These are phyloP conservation scores for Diplodia intermedia DNA, from an alignment of 2,329 filamentous ascomycete species.

Conservation along the genomic window DNA sequence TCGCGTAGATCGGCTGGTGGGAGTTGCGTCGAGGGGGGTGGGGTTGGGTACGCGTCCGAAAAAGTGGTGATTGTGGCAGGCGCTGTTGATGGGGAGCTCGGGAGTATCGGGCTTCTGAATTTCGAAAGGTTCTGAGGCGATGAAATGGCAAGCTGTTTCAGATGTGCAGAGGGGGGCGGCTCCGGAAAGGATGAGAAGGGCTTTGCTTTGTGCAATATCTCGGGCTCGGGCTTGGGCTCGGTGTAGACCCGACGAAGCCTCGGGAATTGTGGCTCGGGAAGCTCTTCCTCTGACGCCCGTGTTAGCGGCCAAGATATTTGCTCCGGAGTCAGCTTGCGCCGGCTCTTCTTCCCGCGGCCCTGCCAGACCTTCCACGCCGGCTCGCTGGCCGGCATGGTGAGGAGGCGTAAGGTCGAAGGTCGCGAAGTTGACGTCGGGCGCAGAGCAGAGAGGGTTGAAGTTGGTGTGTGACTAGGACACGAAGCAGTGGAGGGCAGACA, in stretches of 20 bases:
- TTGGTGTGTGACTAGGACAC: neutral
- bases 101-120: too few relatives aligned
- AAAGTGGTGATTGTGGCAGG: constrained; percentile 5
- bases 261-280: constrained; percentile 9
- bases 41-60: constrained; percentile 4
- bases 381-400: constrained; percentile 17
- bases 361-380: constrained; percentile 22
- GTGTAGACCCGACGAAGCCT: constrained; percentile 11
- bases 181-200: constrained; percentile 10
- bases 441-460: neutral
- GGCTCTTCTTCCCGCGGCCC: constrained; percentile 10
- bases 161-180: constrained; percentile 8
- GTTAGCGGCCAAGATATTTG: constrained; percentile 29
- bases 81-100: neutral
- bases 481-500: neutral
- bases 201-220: constrained; percentile 9
- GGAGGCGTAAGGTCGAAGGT: neutral
- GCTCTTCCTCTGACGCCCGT: constrained; percentile 1
- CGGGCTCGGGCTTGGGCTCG: neutral
- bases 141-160: neutral
- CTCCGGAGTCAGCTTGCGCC: constrained; percentile 15
- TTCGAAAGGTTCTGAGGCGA: neutral
- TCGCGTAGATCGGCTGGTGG: constrained; percentile 13
- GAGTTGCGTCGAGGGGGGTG: constrained; percentile 22
- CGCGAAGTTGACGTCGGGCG: neutral